Conservation (phyloP, 306 rosid species). For the Cicer pinnatifidum region DNA sequence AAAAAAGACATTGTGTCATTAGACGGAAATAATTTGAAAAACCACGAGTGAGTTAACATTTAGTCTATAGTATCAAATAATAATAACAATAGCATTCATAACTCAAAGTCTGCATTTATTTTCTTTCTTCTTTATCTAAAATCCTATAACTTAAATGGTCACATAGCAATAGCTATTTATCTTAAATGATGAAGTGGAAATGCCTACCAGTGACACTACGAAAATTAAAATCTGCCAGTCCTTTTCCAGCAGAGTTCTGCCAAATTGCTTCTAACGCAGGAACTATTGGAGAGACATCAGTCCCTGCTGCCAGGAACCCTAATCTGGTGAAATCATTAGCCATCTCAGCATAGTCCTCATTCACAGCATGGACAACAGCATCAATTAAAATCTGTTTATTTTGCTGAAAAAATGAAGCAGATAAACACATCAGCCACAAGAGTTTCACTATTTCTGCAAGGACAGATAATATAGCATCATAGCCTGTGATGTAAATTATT, state of each 20-base stretch:
- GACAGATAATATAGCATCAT: constrained; percentile 21
- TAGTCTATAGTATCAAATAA: neutral
- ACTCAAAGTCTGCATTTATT: neutral
- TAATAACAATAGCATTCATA: neutral
- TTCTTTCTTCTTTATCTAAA: constrained; percentile 9
- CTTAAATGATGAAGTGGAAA: constrained; percentile 27
- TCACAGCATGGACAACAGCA: constrained; percentile 99
- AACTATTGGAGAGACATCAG: constrained; percentile 92
- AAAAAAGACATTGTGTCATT: constrained; percentile 2
- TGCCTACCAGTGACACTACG: constrained; percentile 87
- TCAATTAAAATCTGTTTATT: constrained; percentile 92
- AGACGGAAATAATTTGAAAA: constrained; percentile 5
- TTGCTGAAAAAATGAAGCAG: constrained; percentile 67
- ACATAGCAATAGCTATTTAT: constrained; percentile 35
- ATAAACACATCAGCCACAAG: constrained; percentile 38
- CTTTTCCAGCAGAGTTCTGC: constrained; percentile 99
- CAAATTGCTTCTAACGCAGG: constrained; percentile 99
- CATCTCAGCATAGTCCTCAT: constrained; percentile 98
- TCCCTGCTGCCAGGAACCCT: constrained; percentile 95
- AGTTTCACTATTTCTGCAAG: constrained; percentile 25
- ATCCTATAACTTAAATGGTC: constrained; percentile 3
- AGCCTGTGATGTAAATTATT: constrained; percentile 13
- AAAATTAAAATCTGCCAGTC: constrained; percentile 91
- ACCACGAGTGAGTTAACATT: neutral
- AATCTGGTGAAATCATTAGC: constrained; percentile 98